Evolutionary conservation across 495 filamentous ascomycete species (phyloP).

Genomic region (Podospora anserina): DNA sequence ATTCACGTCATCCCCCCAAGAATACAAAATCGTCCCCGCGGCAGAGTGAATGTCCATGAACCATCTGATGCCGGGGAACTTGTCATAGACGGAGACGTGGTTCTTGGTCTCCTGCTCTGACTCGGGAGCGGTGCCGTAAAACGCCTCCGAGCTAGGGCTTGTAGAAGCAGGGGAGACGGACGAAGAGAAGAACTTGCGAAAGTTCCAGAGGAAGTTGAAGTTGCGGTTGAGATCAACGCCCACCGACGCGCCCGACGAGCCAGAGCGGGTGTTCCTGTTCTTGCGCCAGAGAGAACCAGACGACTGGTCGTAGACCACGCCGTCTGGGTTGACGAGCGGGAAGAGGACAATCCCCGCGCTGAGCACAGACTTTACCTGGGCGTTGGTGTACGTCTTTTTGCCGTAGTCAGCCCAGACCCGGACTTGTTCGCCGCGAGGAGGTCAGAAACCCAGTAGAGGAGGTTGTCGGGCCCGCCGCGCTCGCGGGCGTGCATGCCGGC

Average conservation of each 20-base stretch:
- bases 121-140: slow-evolving; percentile 32
- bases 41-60: slow-evolving; percentile 45
- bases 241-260: slow-evolving; percentile 19
- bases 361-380: slow-evolving; percentile 37
- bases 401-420: slow-evolving; percentile 40
- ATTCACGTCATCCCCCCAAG: slow-evolving; percentile 42
- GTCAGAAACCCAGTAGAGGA: slow-evolving; percentile 20
- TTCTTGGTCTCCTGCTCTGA: slow-evolving; percentile 41
- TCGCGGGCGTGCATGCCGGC: slow-evolving; percentile 24
- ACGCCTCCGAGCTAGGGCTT: slow-evolving; percentile 31
- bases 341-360: slow-evolving; percentile 39
- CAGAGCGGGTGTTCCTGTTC: slow-evolving; percentile 37
- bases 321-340: slow-evolving; percentile 42
- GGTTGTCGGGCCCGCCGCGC: slow-evolving; percentile 21
- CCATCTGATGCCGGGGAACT: slow-evolving; percentile 40
- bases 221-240: slow-evolving; percentile 44
- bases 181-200: slow-evolving; percentile 32
- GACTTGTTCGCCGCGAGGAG: slow-evolving; percentile 31
- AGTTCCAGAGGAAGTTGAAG: slow-evolving; percentile 40
- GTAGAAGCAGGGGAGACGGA: slow-evolving; percentile 30
- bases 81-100: slow-evolving; percentile 37
- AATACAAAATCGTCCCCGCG: slow-evolving; percentile 38
- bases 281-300: slow-evolving; percentile 40
- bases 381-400: slow-evolving; percentile 36
- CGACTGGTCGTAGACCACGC: slow-evolving; percentile 37